These are phyloP conservation scores for Aaosphaeria pasadenensis DNA, from an alignment of 2,329 filamentous ascomycete species.

Conservation along the genomic window DNA sequence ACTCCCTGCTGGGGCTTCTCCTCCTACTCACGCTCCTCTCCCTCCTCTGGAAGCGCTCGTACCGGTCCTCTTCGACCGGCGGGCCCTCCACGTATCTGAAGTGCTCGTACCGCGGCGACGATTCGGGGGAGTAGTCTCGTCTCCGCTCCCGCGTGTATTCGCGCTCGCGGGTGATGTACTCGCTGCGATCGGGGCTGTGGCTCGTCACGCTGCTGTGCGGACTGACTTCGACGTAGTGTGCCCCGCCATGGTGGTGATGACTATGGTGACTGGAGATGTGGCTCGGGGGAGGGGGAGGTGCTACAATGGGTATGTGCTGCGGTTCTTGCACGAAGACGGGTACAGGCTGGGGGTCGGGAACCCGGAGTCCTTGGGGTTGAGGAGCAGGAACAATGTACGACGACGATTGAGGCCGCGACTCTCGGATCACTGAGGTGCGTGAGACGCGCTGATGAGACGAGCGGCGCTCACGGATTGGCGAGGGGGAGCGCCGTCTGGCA, in stretches of 20 bases:
- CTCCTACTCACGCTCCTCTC: slow-evolving; percentile 18
- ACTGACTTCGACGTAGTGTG: slow-evolving; percentile 47
- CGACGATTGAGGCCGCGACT: slow-evolving; percentile 19
- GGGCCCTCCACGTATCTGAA: slow-evolving; percentile 46
- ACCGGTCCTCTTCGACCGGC: slow-evolving; percentile 19
- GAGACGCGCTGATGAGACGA: slow-evolving; percentile 18
- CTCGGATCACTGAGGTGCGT: slow-evolving; percentile 27
- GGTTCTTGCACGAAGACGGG: slow-evolving; percentile 38
- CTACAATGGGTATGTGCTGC: slow-evolving; percentile 21
- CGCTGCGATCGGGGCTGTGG: slow-evolving; percentile 27
- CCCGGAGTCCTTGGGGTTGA: slow-evolving; percentile 26
- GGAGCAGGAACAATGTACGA: slow-evolving; percentile 29
- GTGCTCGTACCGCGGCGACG: slow-evolving; percentile 41
- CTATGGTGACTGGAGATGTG: slow-evolving; percentile 17
- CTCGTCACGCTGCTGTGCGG: slow-evolving; percentile 32
- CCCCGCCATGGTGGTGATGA: slow-evolving; percentile 16
- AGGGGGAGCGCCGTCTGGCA: slow-evolving; percentile 18
- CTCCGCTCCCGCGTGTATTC: slow-evolving; percentile 40
- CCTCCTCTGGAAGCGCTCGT: slow-evolving; percentile 23
- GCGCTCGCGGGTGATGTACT: slow-evolving; percentile 44
- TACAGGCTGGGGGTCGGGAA: slow-evolving; percentile 41
- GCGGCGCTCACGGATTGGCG: slow-evolving; percentile 20
- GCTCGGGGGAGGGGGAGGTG: slow-evolving; percentile 24
- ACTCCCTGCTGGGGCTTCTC: slow-evolving; percentile 28
- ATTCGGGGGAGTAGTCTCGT: slow-evolving; percentile 28